phyloP scores from a whole-genome alignment of 2,329 filamentous ascomycete species.

The Grosmannia serpens region DNA sequence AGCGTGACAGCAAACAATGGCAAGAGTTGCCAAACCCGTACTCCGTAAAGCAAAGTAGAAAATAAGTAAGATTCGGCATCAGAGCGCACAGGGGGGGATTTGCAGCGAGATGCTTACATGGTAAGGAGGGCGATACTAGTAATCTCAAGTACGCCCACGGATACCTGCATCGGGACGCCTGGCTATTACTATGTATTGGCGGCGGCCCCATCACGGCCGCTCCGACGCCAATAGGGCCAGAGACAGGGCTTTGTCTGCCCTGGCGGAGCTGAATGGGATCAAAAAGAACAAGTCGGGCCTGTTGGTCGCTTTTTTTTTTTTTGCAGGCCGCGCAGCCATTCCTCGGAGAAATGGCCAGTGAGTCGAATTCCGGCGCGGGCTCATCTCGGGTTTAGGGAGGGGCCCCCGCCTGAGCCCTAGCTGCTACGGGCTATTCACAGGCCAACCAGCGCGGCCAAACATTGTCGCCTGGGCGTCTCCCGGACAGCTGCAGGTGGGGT shows the following conservation, averaged over 20 bases:
- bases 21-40: background rate
- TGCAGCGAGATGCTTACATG: no score
- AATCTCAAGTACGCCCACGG: no score
- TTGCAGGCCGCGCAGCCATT: no score
- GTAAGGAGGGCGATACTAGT: no score
- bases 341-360: no score
- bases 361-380: background rate
- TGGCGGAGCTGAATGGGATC: no score
- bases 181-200: no score
- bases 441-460: background rate
- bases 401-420: background rate
- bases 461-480: conserved; percentile 2
- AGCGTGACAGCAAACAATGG: background rate
- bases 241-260: no score
- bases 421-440: background rate
- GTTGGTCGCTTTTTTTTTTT: no score
- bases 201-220: background rate
- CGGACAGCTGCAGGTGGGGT: background rate
- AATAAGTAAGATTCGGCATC: background rate
- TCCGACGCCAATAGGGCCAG: background rate
- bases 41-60: background rate
- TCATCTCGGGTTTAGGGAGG: background rate
- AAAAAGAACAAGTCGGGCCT: background rate
- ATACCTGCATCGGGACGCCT: background rate
- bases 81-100: background rate